Conservation (phyloP, 2,329 filamentous ascomycete species). For the Hypomyces rosellus region DNA sequence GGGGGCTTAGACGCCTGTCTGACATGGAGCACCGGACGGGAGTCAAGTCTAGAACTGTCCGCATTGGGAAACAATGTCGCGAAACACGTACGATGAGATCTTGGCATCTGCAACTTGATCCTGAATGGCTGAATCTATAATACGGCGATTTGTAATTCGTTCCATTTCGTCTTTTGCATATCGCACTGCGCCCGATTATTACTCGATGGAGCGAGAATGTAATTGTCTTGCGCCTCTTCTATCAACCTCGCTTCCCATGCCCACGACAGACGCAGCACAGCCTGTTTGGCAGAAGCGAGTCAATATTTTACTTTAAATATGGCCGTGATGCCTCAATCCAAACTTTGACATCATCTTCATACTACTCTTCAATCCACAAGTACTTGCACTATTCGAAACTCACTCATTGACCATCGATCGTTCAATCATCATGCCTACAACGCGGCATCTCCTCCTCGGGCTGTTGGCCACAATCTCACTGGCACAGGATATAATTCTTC, state of each 20-base stretch:
- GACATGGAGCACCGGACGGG: neutral
- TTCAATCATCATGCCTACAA: neutral
- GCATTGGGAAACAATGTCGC: neutral
- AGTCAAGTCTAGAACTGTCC: neutral
- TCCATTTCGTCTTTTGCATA: neutral
- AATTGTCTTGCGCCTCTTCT: neutral
- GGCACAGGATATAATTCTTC: conserved; percentile 4
- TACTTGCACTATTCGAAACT: neutral
- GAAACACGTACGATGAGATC: neutral
- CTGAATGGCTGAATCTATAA: neutral
- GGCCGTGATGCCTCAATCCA: neutral
- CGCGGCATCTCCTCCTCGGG: neutral
- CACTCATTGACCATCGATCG: neutral
- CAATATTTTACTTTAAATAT: neutral
- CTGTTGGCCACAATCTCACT: neutral
- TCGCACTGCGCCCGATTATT: neutral
- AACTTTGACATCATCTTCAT: neutral
- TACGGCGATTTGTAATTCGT: neutral
- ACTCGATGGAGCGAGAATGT: neutral
- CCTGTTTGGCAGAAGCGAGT: neutral
- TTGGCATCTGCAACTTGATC: neutral
- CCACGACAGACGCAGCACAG: neutral
- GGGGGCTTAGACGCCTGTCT: neutral
- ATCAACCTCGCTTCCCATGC: neutral
- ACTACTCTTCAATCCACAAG: neutral